A percentile compares a stretch with the other conserved stretches of the same genome.
These are phyloP conservation scores for Lasiodiplodia theobromae DNA, from an alignment of 2,329 filamentous ascomycete species.

Conservation along the genomic window DNA sequence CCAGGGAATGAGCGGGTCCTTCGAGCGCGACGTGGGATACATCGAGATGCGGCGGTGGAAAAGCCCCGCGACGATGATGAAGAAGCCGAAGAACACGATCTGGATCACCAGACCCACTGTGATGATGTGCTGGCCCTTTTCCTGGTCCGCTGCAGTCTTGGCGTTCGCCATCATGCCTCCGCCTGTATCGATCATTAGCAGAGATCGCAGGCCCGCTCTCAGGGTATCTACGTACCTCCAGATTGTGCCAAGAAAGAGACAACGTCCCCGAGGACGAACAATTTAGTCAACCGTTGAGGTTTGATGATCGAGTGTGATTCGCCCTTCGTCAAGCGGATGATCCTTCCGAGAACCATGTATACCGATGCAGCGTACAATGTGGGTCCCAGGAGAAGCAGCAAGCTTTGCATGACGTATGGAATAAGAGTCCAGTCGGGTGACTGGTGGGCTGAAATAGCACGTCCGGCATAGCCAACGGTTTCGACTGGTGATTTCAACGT, in stretches of 20 bases:
- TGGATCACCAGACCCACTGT: slow-evolving; percentile 43
- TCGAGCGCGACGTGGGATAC: neutral
- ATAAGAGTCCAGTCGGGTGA: slow-evolving; percentile 38
- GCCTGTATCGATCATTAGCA: neutral
- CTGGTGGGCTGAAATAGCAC: slow-evolving; percentile 44
- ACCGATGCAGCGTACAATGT: slow-evolving; percentile 55
- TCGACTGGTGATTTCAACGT: slow-evolving; percentile 51
- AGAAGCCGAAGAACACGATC: slow-evolving; percentile 42
- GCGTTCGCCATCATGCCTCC: neutral
- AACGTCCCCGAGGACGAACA: slow-evolving; percentile 52
- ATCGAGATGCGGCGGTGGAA: slow-evolving; percentile 36
- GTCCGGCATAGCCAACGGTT: slow-evolving; percentile 58
- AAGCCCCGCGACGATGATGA: slow-evolving; percentile 40
- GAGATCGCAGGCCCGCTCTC: too few species aligned
- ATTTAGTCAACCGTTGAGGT: slow-evolving; percentile 47
- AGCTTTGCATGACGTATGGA: slow-evolving; percentile 52
- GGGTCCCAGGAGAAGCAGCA: slow-evolving; percentile 55
- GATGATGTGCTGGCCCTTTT: slow-evolving; percentile 39
- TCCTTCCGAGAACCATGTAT: slow-evolving; percentile 53
- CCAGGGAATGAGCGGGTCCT: slow-evolving; percentile 34
- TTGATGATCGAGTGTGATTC: slow-evolving; percentile 46
- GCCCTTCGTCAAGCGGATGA: slow-evolving; percentile 45
- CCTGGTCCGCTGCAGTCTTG: neutral
- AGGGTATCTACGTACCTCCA: neutral
- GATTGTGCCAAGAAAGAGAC: slow-evolving; percentile 51